Base-by-base conservation (phyloP, 2,329 filamentous ascomycete genomes). In the Bertia moriformis region DNA sequence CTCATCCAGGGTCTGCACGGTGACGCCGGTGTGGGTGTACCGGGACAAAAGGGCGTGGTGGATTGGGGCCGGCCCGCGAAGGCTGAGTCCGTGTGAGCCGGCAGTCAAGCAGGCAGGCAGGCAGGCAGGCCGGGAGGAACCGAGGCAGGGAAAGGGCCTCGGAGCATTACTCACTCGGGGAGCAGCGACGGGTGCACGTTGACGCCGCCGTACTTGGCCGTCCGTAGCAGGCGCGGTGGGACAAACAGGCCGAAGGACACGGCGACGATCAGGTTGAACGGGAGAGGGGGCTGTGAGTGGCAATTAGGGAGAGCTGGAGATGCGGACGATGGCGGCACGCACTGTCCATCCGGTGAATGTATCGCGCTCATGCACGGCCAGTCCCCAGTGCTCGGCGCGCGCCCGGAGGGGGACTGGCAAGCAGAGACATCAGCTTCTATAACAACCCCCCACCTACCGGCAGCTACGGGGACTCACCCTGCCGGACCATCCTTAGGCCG, bases 161-260 rank as follows among this genome's bases (percentile, higher is more conserved):
- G n/a, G n/a, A n/a, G n/a, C n/a, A n/a, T n/a, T n/a, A n/a, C 22
- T 27, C 22, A 84, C 78, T 91, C 81, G 3, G 88, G 89, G 13
- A 98, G 70, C 19, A 95, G 61, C 1, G 89, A 96, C 1, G 91
- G 91, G 52, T 98, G 91, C 2, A 98, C 70, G 57, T 98, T 98
- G 3, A 98, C 61, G 0, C 91, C 91, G 33, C 88, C 88, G 59
- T 93, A 94, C 48, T 71, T 73, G 18, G 83, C 73, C 1, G 61
- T 61, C 17, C 63, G 62, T 17, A 98, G 65, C 14, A 96, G 74
- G 3, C 85, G 70, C 1, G 71, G 68, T 1, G 91, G 91, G 1
- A 98, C 78, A 44, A 95, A 81, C 4, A 94, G 70, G 3, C 91
- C 91, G 59, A 96, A 98, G 0, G 91, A 96, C 3, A 96, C 91